phyloP scores from a whole-genome alignment of 805 yeast species.

The Metschnikowia noctiluminum region DNA sequence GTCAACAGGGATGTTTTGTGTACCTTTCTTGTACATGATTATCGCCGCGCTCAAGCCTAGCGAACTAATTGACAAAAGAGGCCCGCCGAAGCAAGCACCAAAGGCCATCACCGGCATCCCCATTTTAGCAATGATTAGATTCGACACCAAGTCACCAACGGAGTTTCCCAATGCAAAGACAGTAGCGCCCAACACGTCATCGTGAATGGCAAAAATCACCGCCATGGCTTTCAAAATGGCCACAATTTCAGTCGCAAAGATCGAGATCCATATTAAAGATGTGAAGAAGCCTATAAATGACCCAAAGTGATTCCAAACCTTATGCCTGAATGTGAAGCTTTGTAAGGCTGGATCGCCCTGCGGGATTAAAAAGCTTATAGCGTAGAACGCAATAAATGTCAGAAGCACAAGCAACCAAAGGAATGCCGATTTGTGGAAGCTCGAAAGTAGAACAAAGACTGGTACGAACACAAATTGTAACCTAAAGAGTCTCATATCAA shows the following conservation, averaged over 20 bases:
- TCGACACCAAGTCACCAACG: constrained; percentile 83
- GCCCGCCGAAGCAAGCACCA: constrained; percentile 96
- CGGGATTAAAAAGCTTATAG: neutral
- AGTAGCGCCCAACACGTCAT: constrained; percentile 81
- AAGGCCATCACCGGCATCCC: constrained; percentile 88
- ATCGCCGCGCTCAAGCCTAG: constrained; percentile 56
- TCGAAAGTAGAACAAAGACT: constrained; percentile 4
- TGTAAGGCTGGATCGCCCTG: neutral
- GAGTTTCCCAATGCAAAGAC: constrained; percentile 92
- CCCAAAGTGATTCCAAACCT: constrained; percentile 19
- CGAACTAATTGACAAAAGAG: constrained; percentile 76
- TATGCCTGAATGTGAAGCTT: constrained; percentile 9
- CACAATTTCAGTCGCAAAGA: constrained; percentile 69
- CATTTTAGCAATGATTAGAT: constrained; percentile 71
- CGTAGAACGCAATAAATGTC: neutral
- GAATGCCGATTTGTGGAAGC: constrained; percentile 2
- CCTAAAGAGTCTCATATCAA: constrained; percentile 9
- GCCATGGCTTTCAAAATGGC: constrained; percentile 60
- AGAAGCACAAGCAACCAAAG: constrained; percentile 2
- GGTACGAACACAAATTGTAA: constrained; percentile 10
- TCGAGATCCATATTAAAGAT: constrained; percentile 66
- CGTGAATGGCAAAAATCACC: constrained; percentile 57
- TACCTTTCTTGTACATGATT: constrained; percentile 10
- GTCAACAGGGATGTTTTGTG: constrained; percentile 6
- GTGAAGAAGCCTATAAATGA: constrained; percentile 61